Evolutionary conservation across 257 asterid species (phyloP), one percentile per base, ranked within the genome.

Genomic region (Linderniella brevidens): DNA sequence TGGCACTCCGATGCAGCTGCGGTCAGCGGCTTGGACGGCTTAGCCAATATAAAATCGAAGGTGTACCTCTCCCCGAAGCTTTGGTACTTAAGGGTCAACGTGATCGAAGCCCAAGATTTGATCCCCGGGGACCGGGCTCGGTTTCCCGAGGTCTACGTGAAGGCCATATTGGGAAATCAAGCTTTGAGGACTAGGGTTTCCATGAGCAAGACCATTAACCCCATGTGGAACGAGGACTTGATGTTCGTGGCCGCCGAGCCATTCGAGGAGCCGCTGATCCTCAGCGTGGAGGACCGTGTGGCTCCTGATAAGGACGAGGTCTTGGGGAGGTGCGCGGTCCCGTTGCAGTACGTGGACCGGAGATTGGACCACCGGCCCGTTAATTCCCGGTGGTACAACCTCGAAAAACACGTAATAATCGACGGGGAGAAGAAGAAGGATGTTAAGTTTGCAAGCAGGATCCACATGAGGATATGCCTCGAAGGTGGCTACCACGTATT

Each of bases 401-500:
- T 80, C 9, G 88, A 72, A 50, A 77, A 71, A 49, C 74, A 80
- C 44, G 64, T 73, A 4, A 12, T 61, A 0, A 56, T 72, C 0
- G 88, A 71, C 17, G 93, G 75, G n/a, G 75, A 76, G 43, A 73
- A 68, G 68, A 77, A 69, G 29, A 78, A 71, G 62, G 93, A 78
- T 29, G 17, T 78, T 25, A 78, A 68, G 64, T 78, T 82, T 37
- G 69, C 86, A 0, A 78, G 93, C 73, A 76, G 64, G 62, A 73
- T 82, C 47, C 93, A 73, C 44, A 43, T 61, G 78, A 58, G 92
- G 50, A 55, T 78, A 1, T 78, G 77, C 37, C 52, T 82, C 60
- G 93, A 82, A 66, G 93, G 86, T 9, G 93, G 92, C 1, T 82
- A 82, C 54, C 93, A 82, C 16, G 93, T 82, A 42, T 68, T 82